Conservation (phyloP, 345 rosid genomes). For the Linum tenue region DNA sequence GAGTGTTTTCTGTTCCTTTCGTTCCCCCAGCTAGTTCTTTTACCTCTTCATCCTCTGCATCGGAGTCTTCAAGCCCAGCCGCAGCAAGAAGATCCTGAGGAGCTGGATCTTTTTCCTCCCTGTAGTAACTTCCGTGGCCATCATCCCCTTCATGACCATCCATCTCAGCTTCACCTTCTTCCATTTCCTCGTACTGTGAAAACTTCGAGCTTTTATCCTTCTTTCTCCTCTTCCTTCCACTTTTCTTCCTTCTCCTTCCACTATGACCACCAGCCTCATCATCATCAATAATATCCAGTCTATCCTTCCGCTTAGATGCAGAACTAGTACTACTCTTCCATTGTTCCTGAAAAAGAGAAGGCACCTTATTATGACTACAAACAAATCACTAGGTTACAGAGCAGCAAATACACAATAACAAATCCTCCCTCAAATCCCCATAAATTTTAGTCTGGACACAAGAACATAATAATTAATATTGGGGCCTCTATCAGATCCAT, state of each 20-base stretch:
- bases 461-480: neutral
- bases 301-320: slow-evolving; percentile 74
- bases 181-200: slow-evolving; percentile 44
- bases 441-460: neutral
- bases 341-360: slow-evolving; percentile 52
- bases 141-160: slow-evolving; percentile 80
- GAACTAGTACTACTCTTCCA: slow-evolving; percentile 67
- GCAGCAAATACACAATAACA: no score
- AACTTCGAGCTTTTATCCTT: slow-evolving; percentile 73
- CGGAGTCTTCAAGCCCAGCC: slow-evolving; percentile 94
- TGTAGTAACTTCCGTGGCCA: slow-evolving; percentile 40
- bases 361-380: neutral
- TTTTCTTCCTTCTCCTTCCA: slow-evolving; percentile 68
- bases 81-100: slow-evolving; percentile 77
- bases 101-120: slow-evolving; percentile 38
- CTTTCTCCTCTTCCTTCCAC: slow-evolving; percentile 83
- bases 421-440: neutral
- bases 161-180: slow-evolving; percentile 60
- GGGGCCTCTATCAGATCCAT: slow-evolving; percentile 1
- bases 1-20: neutral
- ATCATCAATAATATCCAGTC: slow-evolving; percentile 43
- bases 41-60: slow-evolving; percentile 60
- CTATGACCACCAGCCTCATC: slow-evolving; percentile 76
- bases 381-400: neutral
- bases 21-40: neutral